Evolutionary conservation across 371 early-diverging fungal genomes (phyloP).

Genomic region (Sporodiniella umbellata): DNA sequence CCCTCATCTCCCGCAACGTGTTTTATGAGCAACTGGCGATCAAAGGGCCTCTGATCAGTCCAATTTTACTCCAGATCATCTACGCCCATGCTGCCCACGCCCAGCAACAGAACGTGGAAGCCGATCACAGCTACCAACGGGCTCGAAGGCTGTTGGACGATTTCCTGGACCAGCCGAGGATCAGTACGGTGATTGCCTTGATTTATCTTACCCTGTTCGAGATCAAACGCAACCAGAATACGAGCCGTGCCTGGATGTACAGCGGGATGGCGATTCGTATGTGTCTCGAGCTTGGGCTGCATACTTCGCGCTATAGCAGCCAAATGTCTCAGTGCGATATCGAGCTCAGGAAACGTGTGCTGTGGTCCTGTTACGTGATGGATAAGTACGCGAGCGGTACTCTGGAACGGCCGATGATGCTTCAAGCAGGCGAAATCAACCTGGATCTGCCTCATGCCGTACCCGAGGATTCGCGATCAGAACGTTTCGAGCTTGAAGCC

Average conservation of each 20-base stretch:
- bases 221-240: constrained; percentile 15
- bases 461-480: constrained; percentile 40
- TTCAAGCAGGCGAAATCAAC: constrained; percentile 33
- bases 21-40: constrained; percentile 43
- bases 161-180: constrained; percentile 44
- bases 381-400: constrained; percentile 44
- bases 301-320: constrained; percentile 37
- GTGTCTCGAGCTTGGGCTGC: constrained; percentile 41
- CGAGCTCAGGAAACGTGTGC: constrained; percentile 44
- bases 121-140: constrained; percentile 36
- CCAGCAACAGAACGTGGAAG: constrained; percentile 22
- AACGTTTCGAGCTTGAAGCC: constrained; percentile 32
- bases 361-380: constrained; percentile 50
- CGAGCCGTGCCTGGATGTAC: constrained; percentile 44
- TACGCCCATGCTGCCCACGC: constrained; percentile 43
- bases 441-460: constrained; percentile 35
- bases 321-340: constrained; percentile 47
- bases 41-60: constrained; percentile 41
- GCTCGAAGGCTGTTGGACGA: constrained; percentile 41
- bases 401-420: constrained; percentile 42
- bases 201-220: constrained; percentile 40
- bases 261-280: constrained; percentile 39
- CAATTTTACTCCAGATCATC: constrained; percentile 39
- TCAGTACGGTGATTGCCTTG: constrained; percentile 47
- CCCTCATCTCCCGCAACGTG: constrained; percentile 33